A percentile compares a stretch with the other conserved stretches of the same genome.
phyloP scores from a whole-genome alignment of 2,329 filamentous ascomycete species.

The Raffaelea deltoideospora region DNA sequence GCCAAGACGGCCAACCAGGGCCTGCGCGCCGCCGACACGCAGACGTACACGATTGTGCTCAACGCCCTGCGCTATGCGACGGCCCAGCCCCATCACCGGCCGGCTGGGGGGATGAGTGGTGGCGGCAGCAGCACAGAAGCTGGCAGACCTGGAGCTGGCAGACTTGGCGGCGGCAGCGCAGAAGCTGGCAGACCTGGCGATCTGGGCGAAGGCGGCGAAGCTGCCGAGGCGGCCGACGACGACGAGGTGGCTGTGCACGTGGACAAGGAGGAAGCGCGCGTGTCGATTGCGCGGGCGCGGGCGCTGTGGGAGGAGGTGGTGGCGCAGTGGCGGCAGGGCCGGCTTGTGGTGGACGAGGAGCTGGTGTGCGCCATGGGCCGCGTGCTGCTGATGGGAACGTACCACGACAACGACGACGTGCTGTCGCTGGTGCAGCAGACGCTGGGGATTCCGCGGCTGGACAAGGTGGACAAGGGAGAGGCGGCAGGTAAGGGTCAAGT shows the following conservation, averaged over 20 bases:
- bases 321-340: constrained; percentile 56
- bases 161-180: too few species aligned
- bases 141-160: too few species aligned
- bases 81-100: constrained; percentile 14
- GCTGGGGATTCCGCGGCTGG: constrained; percentile 53
- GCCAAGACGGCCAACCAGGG: constrained; percentile 55
- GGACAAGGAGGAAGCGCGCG: constrained; percentile 17
- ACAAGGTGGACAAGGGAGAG: too few species aligned
- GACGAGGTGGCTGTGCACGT: constrained; percentile 1
- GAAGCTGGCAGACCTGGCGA: not conserved
- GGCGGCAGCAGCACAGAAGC: too few species aligned
- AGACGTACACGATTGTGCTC: constrained; percentile 73
- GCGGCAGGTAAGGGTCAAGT: not conserved
- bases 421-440: constrained; percentile 67
- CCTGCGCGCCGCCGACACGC: constrained; percentile 45
- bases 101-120: too few species aligned
- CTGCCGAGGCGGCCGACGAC: not conserved
- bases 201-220: not conserved
- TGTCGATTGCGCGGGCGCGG: constrained; percentile 50
- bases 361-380: constrained; percentile 71
- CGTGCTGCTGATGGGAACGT: constrained; percentile 51
- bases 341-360: constrained; percentile 59
- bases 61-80: constrained; percentile 50
- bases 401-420: constrained; percentile 53
- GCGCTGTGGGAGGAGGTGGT: constrained; percentile 70